Base-by-base conservation (phyloP, 75 land plant genomes). In the Azolla pinnata region DNA sequence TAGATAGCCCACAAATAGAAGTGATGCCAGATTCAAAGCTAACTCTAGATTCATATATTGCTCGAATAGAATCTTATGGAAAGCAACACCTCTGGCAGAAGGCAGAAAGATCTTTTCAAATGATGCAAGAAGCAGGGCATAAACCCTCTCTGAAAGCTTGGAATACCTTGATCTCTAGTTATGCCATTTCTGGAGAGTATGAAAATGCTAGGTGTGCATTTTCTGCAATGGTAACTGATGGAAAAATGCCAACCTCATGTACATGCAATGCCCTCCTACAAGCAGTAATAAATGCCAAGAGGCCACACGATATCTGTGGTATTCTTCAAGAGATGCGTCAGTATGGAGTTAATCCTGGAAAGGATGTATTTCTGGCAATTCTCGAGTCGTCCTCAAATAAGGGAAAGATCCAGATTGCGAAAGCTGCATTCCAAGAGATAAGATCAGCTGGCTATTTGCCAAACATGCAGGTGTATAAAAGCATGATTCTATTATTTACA, bases 371-470 rank as follows among this genome's bases (percentile, higher is more conserved):
- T 34, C 19, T 82, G 1, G 62, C 74, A 56, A 80, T 84, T 81
- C 67, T 91, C 48, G 77, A 84, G 57, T 78, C 93, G 9, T 91
- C 82, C 72, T 71, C 73, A 24, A 72, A 63, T 48, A 64, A 38
- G 7, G 86, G 88, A 23, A 74, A 87, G 30, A 63, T 84, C 45
- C 73, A 65, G 48, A 82, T 79, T 64, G 88, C 85, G 7, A 91
- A 77, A 57, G 81, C 78, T 46, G 71, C 82, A 58, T 87, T 88
- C 57, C 46, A 68, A 49, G 88, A 90, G 33, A 74, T 91, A 80
- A 83, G 73, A 64, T 80, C 74, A 61, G 85, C 83, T 29, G 88
- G 86, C 17, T 87, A 75, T 76, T 47, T 82, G 40, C 97, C 87
- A 2, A 80, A 75, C 20, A 82, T 91, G 84, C 78, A 82, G 62